Evolutionary conservation across 2,329 filamentous ascomycete genomes (phyloP).

Genomic region (Penicillium sp.): DNA sequence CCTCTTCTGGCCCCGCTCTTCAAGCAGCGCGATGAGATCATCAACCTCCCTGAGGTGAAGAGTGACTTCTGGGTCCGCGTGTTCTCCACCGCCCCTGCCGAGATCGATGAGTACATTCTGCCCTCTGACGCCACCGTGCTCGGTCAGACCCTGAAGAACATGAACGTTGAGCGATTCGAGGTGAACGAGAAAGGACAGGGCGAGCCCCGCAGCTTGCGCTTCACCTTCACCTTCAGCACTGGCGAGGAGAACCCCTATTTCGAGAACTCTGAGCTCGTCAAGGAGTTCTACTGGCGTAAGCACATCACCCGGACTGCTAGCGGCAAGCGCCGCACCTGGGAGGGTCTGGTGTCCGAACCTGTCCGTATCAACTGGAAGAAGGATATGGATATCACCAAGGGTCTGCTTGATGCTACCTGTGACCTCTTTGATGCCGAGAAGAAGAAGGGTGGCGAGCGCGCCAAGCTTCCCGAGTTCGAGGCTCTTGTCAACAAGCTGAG

Average conservation of each 20-base stretch:
- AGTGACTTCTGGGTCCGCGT: slow-evolving; percentile 91
- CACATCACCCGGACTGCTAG: slow-evolving; percentile 45
- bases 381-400: slow-evolving; percentile 78
- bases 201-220: slow-evolving; percentile 75
- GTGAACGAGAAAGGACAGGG: slow-evolving; percentile 60
- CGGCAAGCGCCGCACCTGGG: slow-evolving; percentile 59
- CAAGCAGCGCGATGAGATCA: slow-evolving; percentile 68
- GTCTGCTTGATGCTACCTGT: slow-evolving; percentile 71
- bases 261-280: slow-evolving; percentile 73
- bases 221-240: slow-evolving; percentile 71
- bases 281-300: slow-evolving; percentile 86
- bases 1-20: slow-evolving; percentile 69
- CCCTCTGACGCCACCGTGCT: slow-evolving; percentile 71
- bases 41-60: slow-evolving; percentile 61
- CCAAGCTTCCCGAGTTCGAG: slow-evolving; percentile 53
- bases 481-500: background rate
- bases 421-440: slow-evolving; percentile 67
- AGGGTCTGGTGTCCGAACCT: slow-evolving; percentile 81
- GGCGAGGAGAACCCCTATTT: slow-evolving; percentile 74
- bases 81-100: slow-evolving; percentile 78
- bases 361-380: slow-evolving; percentile 86
- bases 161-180: slow-evolving; percentile 80
- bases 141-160: slow-evolving; percentile 62
- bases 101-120: slow-evolving; percentile 86
- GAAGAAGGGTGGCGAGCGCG: slow-evolving; percentile 51